Percentiles rank a stretch among this genome's conserved stretches.
Evolutionary conservation across 2,329 filamentous ascomycete species (phyloP).

Genomic region (Drechslerella stenobrocha): DNA sequence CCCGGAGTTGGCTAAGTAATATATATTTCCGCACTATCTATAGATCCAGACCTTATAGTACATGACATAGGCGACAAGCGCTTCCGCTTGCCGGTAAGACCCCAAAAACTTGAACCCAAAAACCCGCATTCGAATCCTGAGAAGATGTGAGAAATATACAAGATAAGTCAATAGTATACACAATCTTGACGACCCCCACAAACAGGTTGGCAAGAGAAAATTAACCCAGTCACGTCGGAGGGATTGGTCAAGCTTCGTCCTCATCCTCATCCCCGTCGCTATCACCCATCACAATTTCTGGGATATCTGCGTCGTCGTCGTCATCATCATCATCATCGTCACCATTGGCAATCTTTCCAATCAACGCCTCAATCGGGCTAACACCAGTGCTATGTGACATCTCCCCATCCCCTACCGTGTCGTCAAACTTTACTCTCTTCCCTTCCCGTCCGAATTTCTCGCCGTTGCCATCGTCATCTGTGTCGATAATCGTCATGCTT

Average conservation of each 20-base stretch:
- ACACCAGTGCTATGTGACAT: conserved; percentile 2
- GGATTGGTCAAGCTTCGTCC: not conserved
- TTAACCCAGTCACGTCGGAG: not conserved
- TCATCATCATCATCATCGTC: conserved; percentile 23
- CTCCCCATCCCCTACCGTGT: conserved; percentile 15
- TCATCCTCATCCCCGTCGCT: conserved; percentile 16
- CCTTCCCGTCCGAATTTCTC: conserved; percentile 4
- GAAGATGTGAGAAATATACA: conserved; percentile 1
- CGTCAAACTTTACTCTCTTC: conserved; percentile 38
- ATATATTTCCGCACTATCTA: not conserved
- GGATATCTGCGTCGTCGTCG: conserved; percentile 37
- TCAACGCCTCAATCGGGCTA: not conserved
- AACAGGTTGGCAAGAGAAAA: conserved; percentile 3
- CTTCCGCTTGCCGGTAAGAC: not conserved
- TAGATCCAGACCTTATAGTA: not conserved
- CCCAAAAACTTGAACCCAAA: conserved; percentile 1
- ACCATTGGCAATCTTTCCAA: not conserved
- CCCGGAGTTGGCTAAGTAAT: too few relatives aligned
- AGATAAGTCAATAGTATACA: conserved; percentile 10
- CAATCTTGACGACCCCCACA: conserved; percentile 14
- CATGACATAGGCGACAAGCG: not conserved
- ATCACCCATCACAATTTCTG: conserved; percentile 46
- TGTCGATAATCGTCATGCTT: conserved; percentile 45
- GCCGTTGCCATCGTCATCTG: conserved; percentile 7
- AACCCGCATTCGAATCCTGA: not conserved